Base-by-base conservation (phyloP, 805 yeast genomes). In the Martiniozyma abietophila region DNA sequence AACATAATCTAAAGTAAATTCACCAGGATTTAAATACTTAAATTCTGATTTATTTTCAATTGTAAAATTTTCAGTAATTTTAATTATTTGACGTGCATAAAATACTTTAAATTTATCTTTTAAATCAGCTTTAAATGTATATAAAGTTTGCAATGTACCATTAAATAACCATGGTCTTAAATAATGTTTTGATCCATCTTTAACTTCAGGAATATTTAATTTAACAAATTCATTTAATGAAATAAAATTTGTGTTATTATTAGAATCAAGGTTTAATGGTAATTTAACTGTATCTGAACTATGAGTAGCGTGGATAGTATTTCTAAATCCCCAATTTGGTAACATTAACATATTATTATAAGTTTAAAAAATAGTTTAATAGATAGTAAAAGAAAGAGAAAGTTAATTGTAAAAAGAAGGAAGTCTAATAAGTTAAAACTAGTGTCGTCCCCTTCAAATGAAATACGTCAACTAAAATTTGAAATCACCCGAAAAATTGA, bases 121-220 rank as follows among this genome's bases (percentile, higher is more conserved):
- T 37, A 60, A 66, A 43, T 67, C 64, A 29, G 61, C 61, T 25
- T 66, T 45, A 2, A 69, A 66, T 3, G 69, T 54, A 43, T 67
- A 70, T 11, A 72, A 59, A 4, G 73, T 67, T 49, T 72, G 77
- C 16, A 65, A 43, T 29, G 66, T 65, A 18, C 76, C 76, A 28
- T 63, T 62, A 33, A 66, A 54, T 5, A 71, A 51, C 10, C 61
- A 50, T 4, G 77, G 76, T 40, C 65, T 63, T 31, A 69, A 54
- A 46, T 48, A 53, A 45, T 53, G 66, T n/a, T 54, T 53, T 35
- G 61, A 53, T 5, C 62, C 61, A 15, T 59, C 46, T 17, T 41
- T 35, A 26, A 69, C 53, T 35, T 65, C 66, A 0, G 75, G 73
- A 1, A 64, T 64, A 11, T 50, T 42, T 2, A 49, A 33, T 24